Base-by-base conservation (phyloP, 2,329 filamentous ascomycete genomes). In the Thielaviopsis euricoi region DNA sequence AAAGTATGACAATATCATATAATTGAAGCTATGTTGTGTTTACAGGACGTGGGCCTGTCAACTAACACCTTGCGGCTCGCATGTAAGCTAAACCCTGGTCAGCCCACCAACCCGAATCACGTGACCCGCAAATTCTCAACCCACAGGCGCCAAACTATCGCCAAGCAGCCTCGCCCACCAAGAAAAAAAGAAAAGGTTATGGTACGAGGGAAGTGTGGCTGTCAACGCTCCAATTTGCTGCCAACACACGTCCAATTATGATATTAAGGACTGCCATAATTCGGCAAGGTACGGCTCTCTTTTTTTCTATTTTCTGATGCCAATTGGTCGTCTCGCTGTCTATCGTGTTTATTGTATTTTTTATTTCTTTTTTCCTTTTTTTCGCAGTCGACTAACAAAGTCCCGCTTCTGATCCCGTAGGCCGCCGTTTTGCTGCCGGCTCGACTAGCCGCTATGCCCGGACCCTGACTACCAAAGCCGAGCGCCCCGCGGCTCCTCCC, bases 261-360 rank as follows among this genome's bases (percentile, higher is more conserved):
- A 79, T 81, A 65, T 64, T 79, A 63, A 75, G 78, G 71, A 80
- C 74, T 66, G 69, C 73, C 63, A 71, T 71, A 56, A 69, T 74
- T 67, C 77, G 77, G 76, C 72, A 79, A 67, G 74, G 79, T 81
- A 70, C 65, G 73, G 64, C 21, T 3, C 4, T 19, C 12, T 33
- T 29, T n/a, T 7, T 10, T 17, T 43, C 13, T 43, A 33, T 17
- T 48, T 48, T 21, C n/a, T 9, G 43, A n/a, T 21, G n/a, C 43
- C 13, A 21, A 21, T 48, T 48, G n/a, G 19, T 10, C 7, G n/a
- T n/a, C 12, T n/a, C 43, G n/a, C n/a, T 48, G 19, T 48, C n/a
- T 48, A 9, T 48, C 10, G 43, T 48, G 4, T 21, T 19, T 21
- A 15, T 15, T 17, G n/a, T n/a, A n/a, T n/a, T n/a, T n/a, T n/a